Base-by-base conservation (phyloP, 768 basidiomycete genomes). In the Saitozyma sp. region DNA sequence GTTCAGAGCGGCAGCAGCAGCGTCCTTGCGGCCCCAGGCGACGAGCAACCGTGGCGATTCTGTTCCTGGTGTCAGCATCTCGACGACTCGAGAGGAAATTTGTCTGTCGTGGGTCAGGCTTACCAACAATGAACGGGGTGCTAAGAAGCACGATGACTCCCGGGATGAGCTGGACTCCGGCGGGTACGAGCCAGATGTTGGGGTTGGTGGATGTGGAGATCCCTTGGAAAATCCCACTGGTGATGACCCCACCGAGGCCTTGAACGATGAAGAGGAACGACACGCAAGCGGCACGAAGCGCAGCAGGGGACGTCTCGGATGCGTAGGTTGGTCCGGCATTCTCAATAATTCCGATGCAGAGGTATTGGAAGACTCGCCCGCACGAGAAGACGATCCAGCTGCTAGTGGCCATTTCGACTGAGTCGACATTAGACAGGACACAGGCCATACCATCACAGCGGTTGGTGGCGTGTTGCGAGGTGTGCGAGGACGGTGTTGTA, bases 361-460 rank as follows among this genome's bases (percentile, higher is more conserved):
- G 29, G 9, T 54, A 13, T 16, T n/a, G n/a, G 17, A 54, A 11
- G 20, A 29, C 52, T 39, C 39, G 8, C 20, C 17, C 29, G 17
- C 8, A 29, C 8, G 54, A 61, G 58, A 59, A 66, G 46, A 58
- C 56, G 19, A 62, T 63, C 65, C 65, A 61, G 8, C 48, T 45
- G 7, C 5, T 46, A 5, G 61, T 55, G 17, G 61, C 37, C 13
- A 62, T 40, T 46, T 62, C 46, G n/a, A 62, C 61, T 62, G 42
- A 8, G 13, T 45, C 11, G n/a, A 17, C 6, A 39, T 52, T 49
- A 51, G 55, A 45, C 29, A 17, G 29, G 53, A 6, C 49, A 11
- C 17, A 50, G 29, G 49, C 49, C 49, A 50, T 43, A 5, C 43
- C 8, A 8, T 14, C 9, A 50, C 4, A 41, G 6, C 2, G 40